Evolutionary conservation across 768 basidiomycete species (phyloP), one percentile per base, ranked within the genome.

Genomic region (Amylocystis lapponica): DNA sequence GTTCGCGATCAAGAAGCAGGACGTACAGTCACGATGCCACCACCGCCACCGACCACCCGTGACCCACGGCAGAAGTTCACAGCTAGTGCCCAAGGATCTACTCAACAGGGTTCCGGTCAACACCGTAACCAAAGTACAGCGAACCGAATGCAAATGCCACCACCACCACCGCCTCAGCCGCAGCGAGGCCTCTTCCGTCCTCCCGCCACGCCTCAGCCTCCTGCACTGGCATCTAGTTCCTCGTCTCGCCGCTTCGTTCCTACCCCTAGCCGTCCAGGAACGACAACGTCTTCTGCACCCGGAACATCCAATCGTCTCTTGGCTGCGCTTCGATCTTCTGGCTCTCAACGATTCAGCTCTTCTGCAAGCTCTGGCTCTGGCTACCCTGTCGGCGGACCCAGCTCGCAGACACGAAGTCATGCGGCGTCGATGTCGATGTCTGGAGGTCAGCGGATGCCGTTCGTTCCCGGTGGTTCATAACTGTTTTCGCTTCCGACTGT

Each of bases 371-470:
- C 13, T 27, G 17, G 23, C 25, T 36, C 41, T 33, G 19, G 27
- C 22, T 27, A 40, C 35, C 11, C 43, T 43, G 13, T 51, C 56
- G n/a, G n/a, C n/a, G n/a, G n/a, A n/a, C n/a, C n/a, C n/a, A n/a
- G n/a, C n/a, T n/a, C n/a, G n/a, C n/a, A n/a, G n/a, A n/a, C n/a
- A n/a, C n/a, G n/a, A n/a, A n/a, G n/a, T 36, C 52, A 58, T 16
- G 29, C 56, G 10, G 34, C 44, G 7, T 50, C 44, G 11, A 25
- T 51, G 10, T 33, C 45, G n/a, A 13, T 22, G 17, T 49, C 58
- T 31, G 65, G 45, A 11, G 50, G 53, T 38, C 80, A 83, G 46
- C 70, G 80, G 52, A 65, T 67, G 47, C 75, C 79, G 31, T 83
- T 83, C 56, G 55, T 74, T 27, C 69, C 68, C 29, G 21, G 35